A percentile compares a stretch with the other conserved stretches of the same genome.
phyloP scores from a whole-genome alignment of 2,329 filamentous ascomycete species.

The Colletotrichum nymphaeae region DNA sequence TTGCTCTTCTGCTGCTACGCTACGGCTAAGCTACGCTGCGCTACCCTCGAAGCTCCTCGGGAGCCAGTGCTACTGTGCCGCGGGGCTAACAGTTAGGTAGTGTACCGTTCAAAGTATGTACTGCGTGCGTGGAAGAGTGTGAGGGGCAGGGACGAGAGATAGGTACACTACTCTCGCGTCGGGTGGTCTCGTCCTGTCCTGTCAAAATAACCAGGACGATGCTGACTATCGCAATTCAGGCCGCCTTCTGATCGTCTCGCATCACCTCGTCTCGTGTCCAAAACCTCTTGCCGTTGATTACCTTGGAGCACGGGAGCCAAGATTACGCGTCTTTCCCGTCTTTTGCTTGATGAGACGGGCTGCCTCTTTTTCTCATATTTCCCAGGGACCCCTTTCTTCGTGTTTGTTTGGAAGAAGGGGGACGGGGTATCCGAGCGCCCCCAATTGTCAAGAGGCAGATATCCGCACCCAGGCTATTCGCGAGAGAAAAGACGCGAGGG shows the following conservation, averaged over 20 bases:
- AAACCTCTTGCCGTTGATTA: conserved; percentile 9
- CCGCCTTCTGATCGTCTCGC: neutral
- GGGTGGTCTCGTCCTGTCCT: neutral
- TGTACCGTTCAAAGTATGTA: neutral
- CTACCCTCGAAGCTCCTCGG: conserved; percentile 21
- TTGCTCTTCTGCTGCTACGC: conserved; percentile 20
- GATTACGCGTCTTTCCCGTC: conserved; percentile 11
- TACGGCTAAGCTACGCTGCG: conserved; percentile 1
- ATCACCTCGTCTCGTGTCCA: conserved; percentile 16
- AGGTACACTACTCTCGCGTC: neutral
- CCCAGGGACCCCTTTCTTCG: conserved; percentile 16
- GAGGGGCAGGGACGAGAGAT: neutral
- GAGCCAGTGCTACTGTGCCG: conserved; percentile 9
- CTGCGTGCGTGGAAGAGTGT: neutral
- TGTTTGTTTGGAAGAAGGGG: neutral
- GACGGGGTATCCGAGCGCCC: conserved; percentile 5
- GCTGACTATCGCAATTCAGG: conserved; percentile 1
- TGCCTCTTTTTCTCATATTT: conserved; percentile 9
- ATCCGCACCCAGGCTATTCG: neutral
- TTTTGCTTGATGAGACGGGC: conserved; percentile 6
- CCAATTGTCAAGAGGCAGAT: neutral
- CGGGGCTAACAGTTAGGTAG: conserved; percentile 7
- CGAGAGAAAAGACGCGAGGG: neutral
- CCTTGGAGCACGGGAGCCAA: neutral
- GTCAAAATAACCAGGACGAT: conserved; percentile 14